Evolutionary conservation across 2,329 filamentous ascomycete species (phyloP).

Genomic region (Ascochyta fabae): DNA sequence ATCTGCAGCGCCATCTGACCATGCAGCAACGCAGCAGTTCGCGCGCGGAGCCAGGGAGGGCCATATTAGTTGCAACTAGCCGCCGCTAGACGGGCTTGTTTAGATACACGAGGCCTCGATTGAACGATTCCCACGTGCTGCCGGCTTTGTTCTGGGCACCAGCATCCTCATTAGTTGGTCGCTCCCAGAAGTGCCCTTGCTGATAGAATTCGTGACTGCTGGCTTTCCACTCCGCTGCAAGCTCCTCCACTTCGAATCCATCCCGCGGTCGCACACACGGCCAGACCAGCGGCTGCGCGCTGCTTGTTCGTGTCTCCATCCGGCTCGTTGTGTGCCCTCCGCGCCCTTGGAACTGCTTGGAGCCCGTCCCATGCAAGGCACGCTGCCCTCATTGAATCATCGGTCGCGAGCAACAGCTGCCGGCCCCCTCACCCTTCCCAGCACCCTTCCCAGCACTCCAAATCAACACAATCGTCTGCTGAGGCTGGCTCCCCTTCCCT

Average conservation of each 20-base stretch:
- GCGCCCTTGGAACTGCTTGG: constrained; percentile 31
- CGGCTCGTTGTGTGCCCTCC: constrained; percentile 28
- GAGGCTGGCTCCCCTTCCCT: constrained; percentile 5
- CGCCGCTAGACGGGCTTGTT: constrained; percentile 43
- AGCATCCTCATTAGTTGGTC: constrained; percentile 39
- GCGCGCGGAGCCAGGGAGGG: constrained; percentile 29
- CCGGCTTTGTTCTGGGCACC: constrained; percentile 35
- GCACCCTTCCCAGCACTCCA: constrained; percentile 22
- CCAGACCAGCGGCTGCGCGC: constrained; percentile 36
- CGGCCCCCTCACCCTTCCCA: constrained; percentile 13
- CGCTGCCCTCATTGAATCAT: constrained; percentile 38
- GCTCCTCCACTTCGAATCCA: constrained; percentile 30
- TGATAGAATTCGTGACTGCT: constrained; percentile 22
- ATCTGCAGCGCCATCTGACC: constrained; percentile 23
- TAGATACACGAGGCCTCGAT: constrained; percentile 50
- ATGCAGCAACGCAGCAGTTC: constrained; percentile 27
- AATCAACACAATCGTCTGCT: constrained; percentile 20
- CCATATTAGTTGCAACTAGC: constrained; percentile 46
- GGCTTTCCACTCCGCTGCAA: constrained; percentile 24
- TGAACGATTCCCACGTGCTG: constrained; percentile 49
- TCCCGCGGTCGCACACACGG: constrained; percentile 39
- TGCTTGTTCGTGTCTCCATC: constrained; percentile 29
- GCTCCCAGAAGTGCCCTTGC: constrained; percentile 20
- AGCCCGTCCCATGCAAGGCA: constrained; percentile 47
- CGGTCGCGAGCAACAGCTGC: constrained; percentile 30